Evolutionary conservation across 768 basidiomycete genomes (phyloP), one percentile per base, ranked within the genome.

Genomic region (Glaciozyma antarctica): DNA sequence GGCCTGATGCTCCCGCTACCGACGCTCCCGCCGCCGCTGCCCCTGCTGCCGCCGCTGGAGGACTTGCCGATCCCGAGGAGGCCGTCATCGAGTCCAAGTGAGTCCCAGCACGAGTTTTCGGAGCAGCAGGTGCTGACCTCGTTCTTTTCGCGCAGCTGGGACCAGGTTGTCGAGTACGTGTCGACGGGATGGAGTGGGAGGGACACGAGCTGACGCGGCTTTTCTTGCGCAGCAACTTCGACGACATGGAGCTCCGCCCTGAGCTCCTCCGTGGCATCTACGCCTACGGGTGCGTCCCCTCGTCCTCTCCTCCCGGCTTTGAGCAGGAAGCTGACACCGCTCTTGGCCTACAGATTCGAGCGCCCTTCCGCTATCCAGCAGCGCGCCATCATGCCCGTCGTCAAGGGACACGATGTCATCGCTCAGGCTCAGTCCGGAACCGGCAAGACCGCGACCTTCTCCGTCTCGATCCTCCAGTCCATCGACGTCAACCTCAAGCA

Each of bases 371-470:
- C 94, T 66, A 99, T 99, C 77, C 95, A 99, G 80, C 92, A 97
- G 80, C 88, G 95, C 74, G 95, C 95, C 69, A 99, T 99, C 78
- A 87, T 95, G 71, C 94, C 95, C 73, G 91, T 99, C 76, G 86
- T 92, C 74, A 93, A 93, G 78, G 92, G 91, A 47, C 90, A 94
- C 82, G 94, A 98, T 82, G 93, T 95, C 74, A 97, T 97, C 74
- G 94, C 93, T 63, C 93, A 78, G 78, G 95, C 95, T 73, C 95
- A 98, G 81, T 97, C 94, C 41, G 95, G 95, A 73, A 98, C 95
- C 69, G 95, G 95, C 77, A 99, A 98, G 82, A 98, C 95, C 63
- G 95, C 94, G 65, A 97, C 95, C n/a, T 98, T 98, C 81, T 91
- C 90, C 76, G 87, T 99, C 75, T 94, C 93, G 63, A 94, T 98